These are phyloP conservation scores for Benincasa hispida DNA, from an alignment of 306 rosid species.

Conservation along the genomic window DNA sequence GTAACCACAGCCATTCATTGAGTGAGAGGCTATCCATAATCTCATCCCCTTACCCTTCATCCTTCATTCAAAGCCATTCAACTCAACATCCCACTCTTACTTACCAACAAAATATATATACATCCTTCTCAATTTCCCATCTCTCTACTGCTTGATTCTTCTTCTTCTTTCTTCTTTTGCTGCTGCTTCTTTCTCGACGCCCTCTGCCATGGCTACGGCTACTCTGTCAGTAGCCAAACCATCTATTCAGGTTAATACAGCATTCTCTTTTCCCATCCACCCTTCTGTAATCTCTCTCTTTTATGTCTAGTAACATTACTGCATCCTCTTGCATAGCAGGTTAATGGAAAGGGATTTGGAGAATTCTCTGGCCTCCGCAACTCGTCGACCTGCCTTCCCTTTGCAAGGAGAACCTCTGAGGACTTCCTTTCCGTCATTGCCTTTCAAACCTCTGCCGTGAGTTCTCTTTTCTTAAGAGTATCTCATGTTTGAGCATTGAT, in stretches of 20 bases:
- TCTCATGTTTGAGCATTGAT: not conserved
- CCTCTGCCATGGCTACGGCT: conserved; percentile 73
- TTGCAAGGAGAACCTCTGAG: conserved; percentile 55
- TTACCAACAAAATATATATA: not conserved
- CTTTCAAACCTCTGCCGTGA: conserved; percentile 83
- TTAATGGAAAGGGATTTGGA: conserved; percentile 55
- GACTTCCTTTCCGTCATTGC: conserved; percentile 57
- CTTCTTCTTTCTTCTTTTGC: not conserved
- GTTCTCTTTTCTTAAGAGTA: conserved; percentile 11
- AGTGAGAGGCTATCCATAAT: conserved; percentile 43
- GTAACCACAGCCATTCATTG: conserved; percentile 32
- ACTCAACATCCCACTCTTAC: not conserved
- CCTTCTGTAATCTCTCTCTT: not conserved
- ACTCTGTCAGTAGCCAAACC: conserved; percentile 86
- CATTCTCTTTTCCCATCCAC: not conserved
- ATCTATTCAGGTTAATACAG: conserved; percentile 52
- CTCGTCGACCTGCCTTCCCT: conserved; percentile 46
- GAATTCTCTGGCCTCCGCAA: conserved; percentile 76
- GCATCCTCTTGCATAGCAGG: conserved; percentile 21
- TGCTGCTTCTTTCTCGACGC: not conserved
- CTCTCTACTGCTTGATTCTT: not conserved
- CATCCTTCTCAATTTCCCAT: not conserved
- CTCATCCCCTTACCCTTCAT: conserved; percentile 33
- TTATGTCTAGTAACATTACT: not conserved
- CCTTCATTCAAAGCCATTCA: conserved; percentile 28